Evolutionary conservation across 495 filamentous ascomycete species (phyloP).

Genomic region (Chlorociboria aeruginascens): DNA sequence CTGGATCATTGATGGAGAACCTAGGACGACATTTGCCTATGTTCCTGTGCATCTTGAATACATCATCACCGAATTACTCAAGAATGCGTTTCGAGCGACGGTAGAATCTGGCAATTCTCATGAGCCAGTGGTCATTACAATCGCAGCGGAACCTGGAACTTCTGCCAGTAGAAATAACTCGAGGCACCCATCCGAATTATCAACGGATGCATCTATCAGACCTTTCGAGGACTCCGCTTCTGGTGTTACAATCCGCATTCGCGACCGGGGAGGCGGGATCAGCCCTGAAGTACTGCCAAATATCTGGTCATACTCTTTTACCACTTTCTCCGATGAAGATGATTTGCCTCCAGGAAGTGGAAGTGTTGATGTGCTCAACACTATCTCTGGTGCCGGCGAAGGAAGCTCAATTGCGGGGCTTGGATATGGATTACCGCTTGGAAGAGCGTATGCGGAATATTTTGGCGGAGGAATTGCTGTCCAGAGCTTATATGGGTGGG

Average conservation of each 20-base stretch:
- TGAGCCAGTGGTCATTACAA: slow-evolving; percentile 81
- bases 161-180: neutral
- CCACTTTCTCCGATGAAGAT: slow-evolving; percentile 71
- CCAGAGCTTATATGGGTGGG: slow-evolving; percentile 94
- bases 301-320: slow-evolving; percentile 94
- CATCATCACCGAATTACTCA: slow-evolving; percentile 89
- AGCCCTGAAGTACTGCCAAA: slow-evolving; percentile 66
- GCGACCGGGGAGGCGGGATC: slow-evolving; percentile 91
- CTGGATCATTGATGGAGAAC: slow-evolving; percentile 70
- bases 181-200: neutral
- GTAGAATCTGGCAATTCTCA: slow-evolving; percentile 68
- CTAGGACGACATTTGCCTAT: slow-evolving; percentile 73
- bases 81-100: slow-evolving; percentile 90
- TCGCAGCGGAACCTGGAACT: slow-evolving; percentile 66
- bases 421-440: slow-evolving; percentile 85
- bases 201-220: slow-evolving; percentile 28
- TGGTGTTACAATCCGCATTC: slow-evolving; percentile 88
- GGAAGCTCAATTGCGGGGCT: slow-evolving; percentile 76
- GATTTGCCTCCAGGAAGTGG: slow-evolving; percentile 30
- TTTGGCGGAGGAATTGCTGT: slow-evolving; percentile 94
- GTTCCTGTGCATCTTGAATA: slow-evolving; percentile 95
- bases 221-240: slow-evolving; percentile 54
- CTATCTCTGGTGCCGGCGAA: slow-evolving; percentile 56
- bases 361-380: slow-evolving; percentile 54
- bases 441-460: slow-evolving; percentile 92